phyloP scores from a whole-genome alignment of 1,284 basidiomycete species.

The Waitea zeae region DNA sequence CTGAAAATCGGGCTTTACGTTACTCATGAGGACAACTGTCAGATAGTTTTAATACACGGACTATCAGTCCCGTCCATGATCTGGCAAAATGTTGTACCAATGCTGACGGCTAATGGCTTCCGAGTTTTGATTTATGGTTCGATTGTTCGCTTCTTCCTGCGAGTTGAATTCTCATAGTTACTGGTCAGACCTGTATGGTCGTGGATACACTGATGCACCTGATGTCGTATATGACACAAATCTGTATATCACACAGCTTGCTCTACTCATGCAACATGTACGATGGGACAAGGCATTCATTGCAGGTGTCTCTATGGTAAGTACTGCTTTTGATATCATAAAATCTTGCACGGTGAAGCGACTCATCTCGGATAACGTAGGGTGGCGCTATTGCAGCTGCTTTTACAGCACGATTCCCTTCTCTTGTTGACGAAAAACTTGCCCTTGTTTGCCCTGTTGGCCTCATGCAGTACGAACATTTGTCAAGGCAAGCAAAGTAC shows the following conservation, averaged over 20 bases:
- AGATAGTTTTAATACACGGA: conserved; percentile 65
- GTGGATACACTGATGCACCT: conserved; percentile 63
- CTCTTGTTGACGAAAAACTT: conserved; percentile 43
- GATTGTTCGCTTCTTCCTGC: conserved; percentile 5
- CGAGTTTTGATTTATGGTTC: conserved; percentile 58
- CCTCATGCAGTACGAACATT: conserved; percentile 24
- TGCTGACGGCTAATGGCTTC: conserved; percentile 43
- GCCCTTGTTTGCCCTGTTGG: conserved; percentile 19
- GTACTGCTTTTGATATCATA: too few relatives aligned
- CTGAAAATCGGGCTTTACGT: conserved; percentile 1
- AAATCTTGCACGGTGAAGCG: too few relatives aligned
- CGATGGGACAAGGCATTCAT: conserved; percentile 48
- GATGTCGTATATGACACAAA: conserved; percentile 40
- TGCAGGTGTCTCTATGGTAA: conserved; percentile 62
- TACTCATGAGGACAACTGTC: conserved; percentile 1
- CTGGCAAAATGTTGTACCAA: conserved; percentile 55
- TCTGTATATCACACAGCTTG: conserved; percentile 60
- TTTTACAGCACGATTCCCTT: conserved; percentile 51
- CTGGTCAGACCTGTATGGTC: conserved; percentile 50
- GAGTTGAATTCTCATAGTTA: background rate
- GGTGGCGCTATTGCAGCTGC: conserved; percentile 56
- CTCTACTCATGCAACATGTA: conserved; percentile 60
- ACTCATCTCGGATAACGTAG: too few relatives aligned
- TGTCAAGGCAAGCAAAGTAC: conserved; percentile 47
- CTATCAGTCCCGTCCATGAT: conserved; percentile 60